Evolutionary conservation across 2,329 filamentous ascomycete species (phyloP), one percentile per base, ranked within the genome.

Genomic region (Aaosphaeria arxii): DNA sequence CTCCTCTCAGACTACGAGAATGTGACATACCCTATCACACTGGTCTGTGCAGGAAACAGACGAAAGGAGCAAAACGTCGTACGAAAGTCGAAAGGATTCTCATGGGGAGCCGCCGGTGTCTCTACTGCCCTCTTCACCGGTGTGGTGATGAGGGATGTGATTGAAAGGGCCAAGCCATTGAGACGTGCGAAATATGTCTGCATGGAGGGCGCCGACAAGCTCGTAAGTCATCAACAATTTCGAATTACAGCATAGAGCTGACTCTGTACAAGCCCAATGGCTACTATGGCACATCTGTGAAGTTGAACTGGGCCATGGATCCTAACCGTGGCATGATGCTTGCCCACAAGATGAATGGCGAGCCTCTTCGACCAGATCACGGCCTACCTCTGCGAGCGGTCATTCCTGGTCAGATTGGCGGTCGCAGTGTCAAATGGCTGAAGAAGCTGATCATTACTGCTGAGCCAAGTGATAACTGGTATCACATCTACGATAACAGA

Each of bases 61-160:
- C 82, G 91, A 31, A 96, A 96, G 72, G 91, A 96, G 71, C 91
- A 96, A 65, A 96, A 96, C 58, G 78, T 89, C 44, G 88, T 96
- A 3, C 81, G 89, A 11, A 96, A 96, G 69, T 89, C 88, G 1
- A 95, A 96, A 61, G 91, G 91, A 0, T 96, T 96, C 72, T 95
- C 90, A 2, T 96, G 91, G 91, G 91, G 91, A 33, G 78, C 91
- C 1, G 91, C 89, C 4, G 91, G 91, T 28, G 68, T 96, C 5
- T 95, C 90, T 0, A 96, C 89, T 0, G 89, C 90, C 0, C 73
- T 96, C 0, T 96, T 89, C 78, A 96, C 91, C 0, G 91, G 91
- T 24, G 87, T 91, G 1, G 75, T 86, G 38, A 83, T 96, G 69
- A 77, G 77, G 1, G 86, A 92, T 51, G 71, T 96, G 4, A 75